These are phyloP conservation scores for Nephelium lappaceum DNA, from an alignment of 345 rosid genomes.

Conservation along the genomic window DNA sequence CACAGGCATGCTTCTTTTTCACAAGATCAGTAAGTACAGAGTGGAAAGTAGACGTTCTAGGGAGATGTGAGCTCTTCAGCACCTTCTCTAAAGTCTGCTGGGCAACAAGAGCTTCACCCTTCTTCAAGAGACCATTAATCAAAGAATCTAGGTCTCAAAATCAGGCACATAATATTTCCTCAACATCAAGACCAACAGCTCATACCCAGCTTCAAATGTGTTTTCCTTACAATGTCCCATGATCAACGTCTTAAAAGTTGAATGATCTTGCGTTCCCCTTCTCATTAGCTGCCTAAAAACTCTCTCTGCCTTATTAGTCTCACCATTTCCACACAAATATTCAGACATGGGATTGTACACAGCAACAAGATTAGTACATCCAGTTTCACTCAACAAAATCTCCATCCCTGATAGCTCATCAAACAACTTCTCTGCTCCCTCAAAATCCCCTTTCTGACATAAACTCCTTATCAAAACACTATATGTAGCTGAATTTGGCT, in stretches of 20 bases:
- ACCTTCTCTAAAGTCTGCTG: constrained; percentile 57
- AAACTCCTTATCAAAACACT: constrained; percentile 69
- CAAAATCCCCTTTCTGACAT: constrained; percentile 60
- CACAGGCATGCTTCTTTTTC: constrained; percentile 45
- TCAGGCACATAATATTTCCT: constrained; percentile 69
- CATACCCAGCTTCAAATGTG: constrained; percentile 52
- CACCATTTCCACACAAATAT: constrained; percentile 68
- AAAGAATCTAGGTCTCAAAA: constrained; percentile 56
- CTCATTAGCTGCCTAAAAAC: constrained; percentile 82
- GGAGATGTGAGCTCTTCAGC: constrained; percentile 71
- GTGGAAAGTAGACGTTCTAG: constrained; percentile 61
- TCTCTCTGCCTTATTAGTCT: constrained; percentile 65
- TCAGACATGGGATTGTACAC: constrained; percentile 78
- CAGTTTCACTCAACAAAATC: constrained; percentile 48
- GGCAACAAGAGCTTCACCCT: constrained; percentile 67
- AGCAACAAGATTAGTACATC: constrained; percentile 70
- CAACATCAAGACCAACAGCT: constrained; percentile 73
- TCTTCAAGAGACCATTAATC: constrained; percentile 60
- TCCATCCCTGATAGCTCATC: constrained; percentile 55
- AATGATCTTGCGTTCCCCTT: constrained; percentile 80
- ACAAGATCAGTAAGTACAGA: constrained; percentile 59
- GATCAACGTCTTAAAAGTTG: constrained; percentile 66
- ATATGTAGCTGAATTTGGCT: constrained; percentile 78
- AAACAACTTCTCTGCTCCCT: constrained; percentile 62
- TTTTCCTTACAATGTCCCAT: constrained; percentile 79